A percentile compares a stretch with the other conserved stretches of the same genome.
Evolutionary conservation across 805 yeast species (phyloP).

Genomic region (Teunomyces panamensis): DNA sequence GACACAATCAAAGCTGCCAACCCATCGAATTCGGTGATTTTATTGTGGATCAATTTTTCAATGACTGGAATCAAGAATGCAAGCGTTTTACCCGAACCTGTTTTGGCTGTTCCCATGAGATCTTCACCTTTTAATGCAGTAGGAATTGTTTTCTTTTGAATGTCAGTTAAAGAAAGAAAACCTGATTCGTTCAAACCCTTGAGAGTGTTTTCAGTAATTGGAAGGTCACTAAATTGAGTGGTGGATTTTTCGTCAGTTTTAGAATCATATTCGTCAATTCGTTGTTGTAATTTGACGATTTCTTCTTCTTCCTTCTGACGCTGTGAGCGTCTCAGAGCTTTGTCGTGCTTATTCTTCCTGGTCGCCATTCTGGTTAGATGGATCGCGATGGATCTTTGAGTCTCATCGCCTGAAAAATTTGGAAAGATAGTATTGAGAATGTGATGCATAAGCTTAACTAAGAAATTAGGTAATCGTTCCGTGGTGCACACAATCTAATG

Average conservation of each 20-base stretch:
- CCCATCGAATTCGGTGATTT: constrained; percentile 83
- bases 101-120: constrained; percentile 82
- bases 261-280: constrained; percentile 55
- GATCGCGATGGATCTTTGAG: constrained; percentile 2
- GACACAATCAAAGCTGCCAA: constrained; percentile 86
- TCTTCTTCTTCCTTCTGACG: constrained; percentile 34
- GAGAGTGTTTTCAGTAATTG: constrained; percentile 60
- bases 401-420: constrained; percentile 3
- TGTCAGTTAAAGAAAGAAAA: constrained; percentile 77
- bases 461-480: too few relatives aligned
- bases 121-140: constrained; percentile 74
- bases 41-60: constrained; percentile 63
- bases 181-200: constrained; percentile 78
- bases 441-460: too few relatives aligned
- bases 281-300: constrained; percentile 43
- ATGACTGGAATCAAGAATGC: constrained; percentile 82
- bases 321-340: constrained; percentile 14
- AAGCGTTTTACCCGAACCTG: constrained; percentile 88
- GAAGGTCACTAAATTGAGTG: constrained; percentile 70
- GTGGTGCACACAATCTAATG: too few relatives aligned
- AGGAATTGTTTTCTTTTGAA: constrained; percentile 79
- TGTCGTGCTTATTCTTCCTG: constrained; percentile 14
- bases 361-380: constrained; percentile 4
- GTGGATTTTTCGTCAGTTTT: constrained; percentile 21
- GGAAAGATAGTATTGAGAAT: background rate